Conservation (phyloP, 2,329 filamentous ascomycete genomes). For the Microsporum audouinii region DNA sequence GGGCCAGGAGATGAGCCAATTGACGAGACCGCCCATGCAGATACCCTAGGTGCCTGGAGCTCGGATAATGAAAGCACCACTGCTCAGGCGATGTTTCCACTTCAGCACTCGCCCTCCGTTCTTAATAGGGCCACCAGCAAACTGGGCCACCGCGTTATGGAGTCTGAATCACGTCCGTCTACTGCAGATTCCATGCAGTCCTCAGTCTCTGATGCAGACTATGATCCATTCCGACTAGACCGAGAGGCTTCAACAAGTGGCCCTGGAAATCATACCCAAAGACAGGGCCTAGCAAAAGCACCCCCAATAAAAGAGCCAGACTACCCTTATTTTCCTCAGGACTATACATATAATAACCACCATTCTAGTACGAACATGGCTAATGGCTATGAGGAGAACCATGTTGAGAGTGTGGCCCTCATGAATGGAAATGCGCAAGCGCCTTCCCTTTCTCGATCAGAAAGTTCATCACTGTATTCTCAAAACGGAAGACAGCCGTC, state of each 20-base stretch:
- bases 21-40: neutral
- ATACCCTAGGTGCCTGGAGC: neutral
- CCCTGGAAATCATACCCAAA: neutral
- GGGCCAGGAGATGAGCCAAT: conserved; percentile 10
- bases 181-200: conserved; percentile 24
- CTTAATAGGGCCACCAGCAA: neutral
- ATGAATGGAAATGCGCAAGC: conserved; percentile 4
- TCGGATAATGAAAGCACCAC: conserved; percentile 4
- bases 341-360: conserved; percentile 30
- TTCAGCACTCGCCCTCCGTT: conserved; percentile 5
- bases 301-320: conserved; percentile 35
- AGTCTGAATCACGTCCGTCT: conserved; percentile 27
- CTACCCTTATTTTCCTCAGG: conserved; percentile 20
- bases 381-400: conserved; percentile 4
- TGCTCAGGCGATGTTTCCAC: conserved; percentile 7
- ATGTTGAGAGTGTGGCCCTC: conserved; percentile 4
- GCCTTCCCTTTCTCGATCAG: conserved; percentile 2
- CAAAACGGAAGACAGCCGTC: neutral
- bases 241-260: conserved; percentile 21
- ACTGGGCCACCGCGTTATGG: neutral
- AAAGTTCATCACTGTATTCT: conserved; percentile 11
- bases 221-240: conserved; percentile 35
- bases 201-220: conserved; percentile 29
- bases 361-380: neutral
- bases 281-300: conserved; percentile 36